Base-by-base conservation (phyloP, 2,329 filamentous ascomycete species). In the Didymella exigua region DNA sequence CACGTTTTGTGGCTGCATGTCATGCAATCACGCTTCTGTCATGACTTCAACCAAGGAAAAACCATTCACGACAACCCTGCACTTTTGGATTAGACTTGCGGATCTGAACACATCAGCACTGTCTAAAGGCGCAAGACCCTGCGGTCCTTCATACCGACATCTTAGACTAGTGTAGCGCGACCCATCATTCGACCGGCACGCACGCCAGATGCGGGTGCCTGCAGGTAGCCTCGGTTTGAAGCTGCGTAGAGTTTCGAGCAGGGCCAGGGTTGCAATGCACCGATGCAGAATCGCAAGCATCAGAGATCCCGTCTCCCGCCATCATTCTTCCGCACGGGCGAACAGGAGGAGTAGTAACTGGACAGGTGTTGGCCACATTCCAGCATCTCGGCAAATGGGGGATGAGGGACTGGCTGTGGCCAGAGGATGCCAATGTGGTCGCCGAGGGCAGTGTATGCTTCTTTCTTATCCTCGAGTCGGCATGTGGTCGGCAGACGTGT, bases 171-270 rank as follows among this genome's bases (percentile, higher is more conserved):
- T 3, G 21, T 10, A 6, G 14, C 29, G 29, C 29, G 14, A 23
- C 19, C 16, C 29, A 18, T 34, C 29, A 14, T 10, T 13, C 7
- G 42, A 45, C 18, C 42, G 42, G 42, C 42, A 24, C 30, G n/a
- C 19, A 24, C 21, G 29, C 33, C 11, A 27, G 37, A 41, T 33
- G 37, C 37, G 46, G 30, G 40, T 30, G 48, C 13, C 24, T 50
- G 18, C 18, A 37, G 31, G 16, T 24, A 43, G 47, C 38, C 47
- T 49, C 47, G 47, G 47, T 38, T 16, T 49, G 47, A 49, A 27
- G 36, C 45, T 40, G n/a, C 21, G 14, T n/a, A 23, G 19, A 24
- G 27, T 26, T 49, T 43, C 31, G 40, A 23, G 38, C 23, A 29
- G 10, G 13, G 30, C 30, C 48, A 43, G 21, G 48, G 30, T 11